Percentiles rank a stretch among this genome's conserved stretches.
These are phyloP conservation scores for Scleromitrula shiraiana DNA, from an alignment of 2,329 filamentous ascomycete species.

Conservation along the genomic window DNA sequence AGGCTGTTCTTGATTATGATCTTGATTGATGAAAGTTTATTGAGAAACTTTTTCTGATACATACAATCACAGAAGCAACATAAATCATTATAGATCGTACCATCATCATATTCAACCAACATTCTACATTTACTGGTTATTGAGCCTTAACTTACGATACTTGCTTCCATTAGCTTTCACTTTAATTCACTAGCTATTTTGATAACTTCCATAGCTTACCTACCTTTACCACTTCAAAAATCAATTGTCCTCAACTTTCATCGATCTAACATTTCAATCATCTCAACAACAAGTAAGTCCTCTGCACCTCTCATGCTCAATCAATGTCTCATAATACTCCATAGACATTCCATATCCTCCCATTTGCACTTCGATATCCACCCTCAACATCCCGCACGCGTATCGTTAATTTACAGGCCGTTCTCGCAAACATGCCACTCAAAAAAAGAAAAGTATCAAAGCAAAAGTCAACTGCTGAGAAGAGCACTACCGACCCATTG, in stretches of 20 bases:
- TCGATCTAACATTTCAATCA: neutral
- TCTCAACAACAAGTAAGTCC: neutral
- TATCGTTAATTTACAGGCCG: no score
- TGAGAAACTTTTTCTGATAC: no score
- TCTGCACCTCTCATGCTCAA: neutral
- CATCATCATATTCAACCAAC: no score
- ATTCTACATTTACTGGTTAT: neutral
- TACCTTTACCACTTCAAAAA: neutral
- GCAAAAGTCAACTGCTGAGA: no score
- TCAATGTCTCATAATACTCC: neutral
- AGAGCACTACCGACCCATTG: neutral
- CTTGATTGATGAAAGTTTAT: no score
- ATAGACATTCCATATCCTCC: neutral
- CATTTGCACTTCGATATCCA: no score
- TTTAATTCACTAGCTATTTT: neutral
- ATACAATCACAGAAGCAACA: no score
- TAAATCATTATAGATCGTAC: no score
- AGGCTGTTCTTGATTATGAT: no score
- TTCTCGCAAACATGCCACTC: neutral
- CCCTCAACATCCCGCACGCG: no score
- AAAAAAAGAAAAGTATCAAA: neutral
- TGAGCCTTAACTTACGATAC: no score
- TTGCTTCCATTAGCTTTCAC: no score
- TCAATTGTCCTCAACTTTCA: neutral
- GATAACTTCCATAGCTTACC: neutral